Evolutionary conservation across 306 rosid genomes (phyloP).

Genomic region (Cucurbita moschata): DNA sequence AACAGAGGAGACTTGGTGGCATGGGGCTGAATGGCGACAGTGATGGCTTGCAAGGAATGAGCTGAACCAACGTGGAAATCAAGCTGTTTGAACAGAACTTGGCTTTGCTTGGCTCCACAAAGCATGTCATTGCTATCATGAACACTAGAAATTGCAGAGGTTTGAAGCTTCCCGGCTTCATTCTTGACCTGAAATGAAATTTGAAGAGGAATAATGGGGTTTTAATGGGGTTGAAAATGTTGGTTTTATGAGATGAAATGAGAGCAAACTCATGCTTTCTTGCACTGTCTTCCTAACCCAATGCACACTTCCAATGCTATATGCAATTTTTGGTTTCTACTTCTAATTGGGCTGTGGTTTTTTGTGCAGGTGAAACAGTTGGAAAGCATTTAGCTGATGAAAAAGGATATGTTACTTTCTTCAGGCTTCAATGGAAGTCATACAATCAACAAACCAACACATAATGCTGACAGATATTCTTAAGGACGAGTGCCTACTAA

Average conservation of each 20-base stretch:
- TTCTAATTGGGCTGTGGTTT: neutral
- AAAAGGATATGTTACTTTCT: neutral
- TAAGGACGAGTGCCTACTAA: too few relatives aligned
- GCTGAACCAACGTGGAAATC: conserved; percentile 62
- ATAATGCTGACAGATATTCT: neutral
- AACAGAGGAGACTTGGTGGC: conserved; percentile 57
- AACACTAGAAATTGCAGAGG: conserved; percentile 14
- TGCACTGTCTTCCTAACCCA: conserved; percentile 32
- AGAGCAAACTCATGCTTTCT: neutral
- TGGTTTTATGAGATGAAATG: conserved; percentile 15
- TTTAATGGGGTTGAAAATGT: neutral
- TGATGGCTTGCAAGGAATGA: conserved; percentile 75
- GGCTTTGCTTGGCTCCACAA: conserved; percentile 26
- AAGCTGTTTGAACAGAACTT: conserved; percentile 50
- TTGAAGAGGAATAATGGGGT: neutral
- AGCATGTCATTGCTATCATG: conserved; percentile 11
- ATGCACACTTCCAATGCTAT: conserved; percentile 24
- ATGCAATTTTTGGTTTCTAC: conserved; percentile 5
- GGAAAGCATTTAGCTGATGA: neutral
- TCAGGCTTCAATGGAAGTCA: neutral
- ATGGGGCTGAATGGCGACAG: conserved; percentile 63
- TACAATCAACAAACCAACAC: neutral
- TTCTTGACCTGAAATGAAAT: neutral
- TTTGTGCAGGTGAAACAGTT: neutral
- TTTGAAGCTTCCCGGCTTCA: conserved; percentile 20